Base-by-base conservation (phyloP, 2,329 filamentous ascomycete genomes). In the Podosphaera fusca region DNA sequence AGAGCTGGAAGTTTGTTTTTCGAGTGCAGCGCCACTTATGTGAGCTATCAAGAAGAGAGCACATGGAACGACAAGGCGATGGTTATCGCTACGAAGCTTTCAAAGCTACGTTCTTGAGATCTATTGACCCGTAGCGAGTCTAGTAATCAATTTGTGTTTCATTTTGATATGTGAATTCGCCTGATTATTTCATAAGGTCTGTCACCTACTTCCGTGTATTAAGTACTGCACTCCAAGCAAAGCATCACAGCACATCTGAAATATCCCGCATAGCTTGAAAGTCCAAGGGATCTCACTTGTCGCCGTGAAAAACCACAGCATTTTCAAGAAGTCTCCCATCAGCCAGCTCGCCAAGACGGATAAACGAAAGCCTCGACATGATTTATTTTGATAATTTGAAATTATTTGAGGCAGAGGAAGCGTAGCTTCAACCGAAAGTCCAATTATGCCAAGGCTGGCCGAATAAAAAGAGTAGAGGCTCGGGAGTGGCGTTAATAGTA, bases 231-330 rank as follows among this genome's bases (percentile, higher is more conserved):
- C 68, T 1, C 85, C 86, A 51, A 92, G 73, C 61, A 85, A 81
- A 54, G 74, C 70, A 70, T 94, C 86, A 70, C 87, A 90, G 30
- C 72, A 73, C 29, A 85, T 84, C 73, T 92, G 86, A 69, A 92
- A 88, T 57, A 87, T 74, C 61, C 84, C 87, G 66, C 85, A 90
- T 29, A 87, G 70, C 72, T 90, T 90, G 70, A 92, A 94, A 1
- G 84, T 80, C 75, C 77, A 76, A 0, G 86, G 85, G 36, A 92
- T 86, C 64, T 76, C 73, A 3, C 78, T 78, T 1, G 75, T 78
- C 0, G 82, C 78, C 1, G 81, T 85, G 60, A 89, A 84, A 72
- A 90, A 92, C 80, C 80, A 84, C 65, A 87, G 85, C 76, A 90
- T 84, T 75, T 94, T 94, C 81, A 92, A 87, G 7, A 78, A 74